These are phyloP conservation scores for Cyanodermella asteris DNA, from an alignment of 2,329 filamentous ascomycete species.

Conservation along the genomic window DNA sequence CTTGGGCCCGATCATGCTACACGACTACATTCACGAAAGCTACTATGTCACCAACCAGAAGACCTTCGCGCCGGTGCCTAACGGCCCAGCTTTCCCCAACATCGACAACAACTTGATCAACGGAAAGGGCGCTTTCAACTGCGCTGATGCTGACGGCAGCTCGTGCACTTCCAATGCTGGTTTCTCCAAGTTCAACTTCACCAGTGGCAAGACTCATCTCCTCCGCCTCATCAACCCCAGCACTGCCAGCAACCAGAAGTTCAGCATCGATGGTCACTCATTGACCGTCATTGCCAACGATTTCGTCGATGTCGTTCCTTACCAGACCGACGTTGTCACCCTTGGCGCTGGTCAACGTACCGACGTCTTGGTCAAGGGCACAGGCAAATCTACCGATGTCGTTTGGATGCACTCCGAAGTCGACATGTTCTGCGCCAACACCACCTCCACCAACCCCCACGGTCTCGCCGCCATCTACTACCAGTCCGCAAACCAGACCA, in stretches of 20 bases:
- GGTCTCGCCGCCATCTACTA: slow-evolving; percentile 12
- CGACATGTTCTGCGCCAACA: slow-evolving; percentile 13
- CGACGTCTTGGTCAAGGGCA: slow-evolving; percentile 25
- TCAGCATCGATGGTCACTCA: slow-evolving; percentile 35
- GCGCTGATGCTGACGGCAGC: slow-evolving; percentile 8
- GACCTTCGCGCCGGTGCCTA: no score
- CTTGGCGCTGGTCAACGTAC: slow-evolving; percentile 30
- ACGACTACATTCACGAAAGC: slow-evolving; percentile 19
- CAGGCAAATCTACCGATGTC: slow-evolving; percentile 20
- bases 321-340: slow-evolving; percentile 37
- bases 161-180: slow-evolving; percentile 14
- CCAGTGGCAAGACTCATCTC: slow-evolving; percentile 16
- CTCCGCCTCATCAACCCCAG: slow-evolving; percentile 22
- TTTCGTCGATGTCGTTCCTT: slow-evolving; percentile 40
- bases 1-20: slow-evolving; percentile 16
- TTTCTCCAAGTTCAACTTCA: slow-evolving; percentile 14
- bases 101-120: slow-evolving; percentile 14
- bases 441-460: slow-evolving; percentile 7
- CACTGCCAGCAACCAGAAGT: slow-evolving; percentile 14
- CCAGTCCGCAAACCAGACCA: slow-evolving; percentile 7
- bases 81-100: no score
- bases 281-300: slow-evolving; percentile 44
- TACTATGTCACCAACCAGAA: no score
- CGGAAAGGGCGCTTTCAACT: slow-evolving; percentile 12
- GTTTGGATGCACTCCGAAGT: slow-evolving; percentile 42